Conservation (phyloP, 371 early-diverging fungal species). For the Mucor piriformis region DNA sequence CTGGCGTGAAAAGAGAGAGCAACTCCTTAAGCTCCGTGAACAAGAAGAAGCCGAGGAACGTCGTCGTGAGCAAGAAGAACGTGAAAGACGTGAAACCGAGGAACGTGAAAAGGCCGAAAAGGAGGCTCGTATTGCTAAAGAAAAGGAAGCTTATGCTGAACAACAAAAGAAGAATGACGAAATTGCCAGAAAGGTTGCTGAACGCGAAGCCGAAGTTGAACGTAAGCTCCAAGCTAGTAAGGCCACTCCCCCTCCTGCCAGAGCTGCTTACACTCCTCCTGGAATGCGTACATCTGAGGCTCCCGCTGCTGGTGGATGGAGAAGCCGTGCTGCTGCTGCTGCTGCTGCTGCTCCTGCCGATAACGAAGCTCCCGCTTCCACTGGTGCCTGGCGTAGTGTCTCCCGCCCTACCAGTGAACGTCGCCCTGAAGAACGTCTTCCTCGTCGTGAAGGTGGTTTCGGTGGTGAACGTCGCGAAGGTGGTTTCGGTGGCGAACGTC, state of each 20-base stretch:
- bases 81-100: slow-evolving; percentile 29
- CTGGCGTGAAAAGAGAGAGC: slow-evolving; percentile 58
- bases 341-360: slow-evolving; percentile 10
- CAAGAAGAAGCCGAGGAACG: slow-evolving; percentile 53
- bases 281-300: slow-evolving; percentile 5
- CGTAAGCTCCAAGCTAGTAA: slow-evolving; percentile 25
- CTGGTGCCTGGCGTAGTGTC: slow-evolving; percentile 6
- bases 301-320: slow-evolving; percentile 12
- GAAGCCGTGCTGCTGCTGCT: slow-evolving; percentile 8
- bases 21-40: slow-evolving; percentile 31
- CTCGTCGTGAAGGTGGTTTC: slow-evolving; percentile 4
- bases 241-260: slow-evolving; percentile 7
- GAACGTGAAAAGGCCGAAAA: slow-evolving; percentile 38
- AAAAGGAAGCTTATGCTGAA: slow-evolving; percentile 35
- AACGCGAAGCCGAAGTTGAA: slow-evolving; percentile 47
- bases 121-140: slow-evolving; percentile 34
- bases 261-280: slow-evolving; percentile 11
- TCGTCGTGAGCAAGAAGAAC: slow-evolving; percentile 31
- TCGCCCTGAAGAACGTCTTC: neutral
- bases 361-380: slow-evolving; percentile 2
- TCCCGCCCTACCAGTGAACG: slow-evolving; percentile 3
- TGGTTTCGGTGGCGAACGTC: slow-evolving; percentile 2
- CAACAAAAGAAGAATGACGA: slow-evolving; percentile 38
- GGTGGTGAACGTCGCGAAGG: slow-evolving; percentile 1
- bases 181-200: slow-evolving; percentile 42